phyloP scores from a whole-genome alignment of 2,329 filamentous ascomycete species.

The Cryphonectria nitschkei region DNA sequence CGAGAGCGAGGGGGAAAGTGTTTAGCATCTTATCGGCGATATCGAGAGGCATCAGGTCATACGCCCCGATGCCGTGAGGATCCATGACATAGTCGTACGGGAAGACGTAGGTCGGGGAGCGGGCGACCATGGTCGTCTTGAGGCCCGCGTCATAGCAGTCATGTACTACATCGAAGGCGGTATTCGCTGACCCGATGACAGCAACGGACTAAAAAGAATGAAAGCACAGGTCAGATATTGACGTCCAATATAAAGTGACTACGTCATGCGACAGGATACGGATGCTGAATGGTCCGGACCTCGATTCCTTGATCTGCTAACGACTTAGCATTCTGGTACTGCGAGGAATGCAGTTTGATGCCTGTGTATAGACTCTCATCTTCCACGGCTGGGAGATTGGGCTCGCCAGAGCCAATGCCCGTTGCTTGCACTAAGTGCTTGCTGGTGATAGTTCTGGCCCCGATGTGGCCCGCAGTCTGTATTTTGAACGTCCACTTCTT shows the following conservation, averaged over 20 bases:
- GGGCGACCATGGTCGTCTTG: constrained; percentile 39
- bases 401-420: neutral
- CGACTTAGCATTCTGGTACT: neutral
- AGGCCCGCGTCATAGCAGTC: constrained; percentile 40
- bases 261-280: no score
- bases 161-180: constrained; percentile 44
- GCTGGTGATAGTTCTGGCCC: constrained; percentile 35
- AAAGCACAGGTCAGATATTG: no score
- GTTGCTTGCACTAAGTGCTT: constrained; percentile 37
- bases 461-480: no score
- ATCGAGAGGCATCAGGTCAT: constrained; percentile 34
- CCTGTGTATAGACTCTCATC: neutral
- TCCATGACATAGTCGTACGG: constrained; percentile 38
- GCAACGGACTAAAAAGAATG: constrained; percentile 37
- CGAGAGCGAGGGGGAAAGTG: constrained; percentile 33
- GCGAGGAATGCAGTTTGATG: neutral
- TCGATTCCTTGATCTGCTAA: neutral
- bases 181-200: constrained; percentile 45
- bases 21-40: constrained; percentile 33
- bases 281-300: neutral
- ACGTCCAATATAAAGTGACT: no score
- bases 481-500: constrained; percentile 38
- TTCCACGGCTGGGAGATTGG: neutral
- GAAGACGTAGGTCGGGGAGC: constrained; percentile 41
- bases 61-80: constrained; percentile 35